These are phyloP conservation scores for Heterobasidion irregulare DNA, from an alignment of 1,284 basidiomycete species.

Conservation along the genomic window DNA sequence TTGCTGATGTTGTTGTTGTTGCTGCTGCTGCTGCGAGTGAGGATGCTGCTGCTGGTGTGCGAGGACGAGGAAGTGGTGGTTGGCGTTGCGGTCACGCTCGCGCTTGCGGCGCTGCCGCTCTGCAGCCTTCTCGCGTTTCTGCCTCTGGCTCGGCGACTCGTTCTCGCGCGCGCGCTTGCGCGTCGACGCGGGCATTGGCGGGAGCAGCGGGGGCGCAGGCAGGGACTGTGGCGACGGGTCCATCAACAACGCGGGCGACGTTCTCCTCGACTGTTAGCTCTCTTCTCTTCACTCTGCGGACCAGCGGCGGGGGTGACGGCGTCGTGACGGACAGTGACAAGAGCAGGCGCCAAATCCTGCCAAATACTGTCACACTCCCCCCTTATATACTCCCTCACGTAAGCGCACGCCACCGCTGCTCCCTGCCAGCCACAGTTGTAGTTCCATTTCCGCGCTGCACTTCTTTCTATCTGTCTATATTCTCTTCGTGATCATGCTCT, in stretches of 20 bases:
- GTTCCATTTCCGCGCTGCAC: neutral
- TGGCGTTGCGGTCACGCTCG: slow-evolving; percentile 56
- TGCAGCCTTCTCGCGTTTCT: slow-evolving; percentile 74
- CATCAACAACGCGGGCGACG: slow-evolving; percentile 14
- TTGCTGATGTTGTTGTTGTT: slow-evolving; percentile 13
- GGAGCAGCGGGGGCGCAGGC: slow-evolving; percentile 11
- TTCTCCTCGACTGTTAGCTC: slow-evolving; percentile 1
- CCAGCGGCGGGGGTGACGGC: slow-evolving; percentile 24
- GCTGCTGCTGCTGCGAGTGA: slow-evolving; percentile 10
- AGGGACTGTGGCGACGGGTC: slow-evolving; percentile 18
- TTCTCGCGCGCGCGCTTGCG: slow-evolving; percentile 59
- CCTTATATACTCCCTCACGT: slow-evolving; percentile 13
- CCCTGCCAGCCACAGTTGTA: too few relatives aligned
- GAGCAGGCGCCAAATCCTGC: neutral
- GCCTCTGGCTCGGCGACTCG: slow-evolving; percentile 59
- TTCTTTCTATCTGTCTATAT: neutral
- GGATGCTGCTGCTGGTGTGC: slow-evolving; percentile 4
- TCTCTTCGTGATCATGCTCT: slow-evolving; percentile 61
- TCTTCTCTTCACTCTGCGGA: slow-evolving; percentile 6
- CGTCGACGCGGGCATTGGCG: slow-evolving; percentile 19
- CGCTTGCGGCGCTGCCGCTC: slow-evolving; percentile 73
- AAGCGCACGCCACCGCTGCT: neutral
- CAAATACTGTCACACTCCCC: slow-evolving; percentile 23
- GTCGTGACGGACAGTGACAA: slow-evolving; percentile 26
- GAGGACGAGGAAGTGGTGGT: slow-evolving; percentile 24